A percentile compares a stretch with the other conserved stretches of the same genome.
These are phyloP conservation scores for Aspergillus sp. DNA, from an alignment of 2,329 filamentous ascomycete genomes.

Conservation along the genomic window DNA sequence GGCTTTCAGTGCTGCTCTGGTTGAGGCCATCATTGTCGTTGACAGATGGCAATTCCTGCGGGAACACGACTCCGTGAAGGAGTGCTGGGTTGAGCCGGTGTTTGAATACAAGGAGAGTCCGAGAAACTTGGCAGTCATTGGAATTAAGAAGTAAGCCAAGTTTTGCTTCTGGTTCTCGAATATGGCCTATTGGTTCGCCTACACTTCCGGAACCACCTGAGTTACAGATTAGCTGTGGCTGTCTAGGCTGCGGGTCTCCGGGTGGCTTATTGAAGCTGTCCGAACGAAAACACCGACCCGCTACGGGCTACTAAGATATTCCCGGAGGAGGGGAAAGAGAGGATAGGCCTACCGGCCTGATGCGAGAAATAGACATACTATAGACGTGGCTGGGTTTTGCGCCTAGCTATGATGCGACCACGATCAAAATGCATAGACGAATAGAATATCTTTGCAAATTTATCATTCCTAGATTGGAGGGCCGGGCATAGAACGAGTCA, in stretches of 20 bases:
- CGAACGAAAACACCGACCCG: neutral
- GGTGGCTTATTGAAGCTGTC: neutral
- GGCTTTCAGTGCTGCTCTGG: slow-evolving; percentile 88
- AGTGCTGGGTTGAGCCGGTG: slow-evolving; percentile 89
- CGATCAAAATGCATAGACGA: slow-evolving; percentile 2
- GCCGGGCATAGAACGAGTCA: neutral
- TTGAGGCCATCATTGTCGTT: slow-evolving; percentile 85
- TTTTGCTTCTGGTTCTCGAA: neutral
- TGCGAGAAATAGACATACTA: neutral
- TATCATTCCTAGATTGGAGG: neutral
- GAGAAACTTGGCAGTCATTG: slow-evolving; percentile 88
- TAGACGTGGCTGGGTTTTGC: neutral
- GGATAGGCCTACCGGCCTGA: neutral
- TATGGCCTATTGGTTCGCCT: neutral
- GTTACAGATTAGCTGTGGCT: neutral
- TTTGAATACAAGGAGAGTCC: slow-evolving; percentile 88
- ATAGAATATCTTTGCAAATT: neutral
- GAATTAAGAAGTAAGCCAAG: slow-evolving; percentile 66
- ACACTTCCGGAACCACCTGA: neutral
- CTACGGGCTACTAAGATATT: neutral
- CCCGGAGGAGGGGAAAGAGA: no score
- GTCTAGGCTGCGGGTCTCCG: neutral
- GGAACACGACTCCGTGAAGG: slow-evolving; percentile 72
- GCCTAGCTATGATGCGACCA: slow-evolving; percentile 6
- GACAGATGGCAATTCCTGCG: slow-evolving; percentile 86